A percentile compares a stretch with the other conserved stretches of the same genome.
Evolutionary conservation across 2,329 filamentous ascomycete genomes (phyloP).

Genomic region (Colletotrichum salicis): DNA sequence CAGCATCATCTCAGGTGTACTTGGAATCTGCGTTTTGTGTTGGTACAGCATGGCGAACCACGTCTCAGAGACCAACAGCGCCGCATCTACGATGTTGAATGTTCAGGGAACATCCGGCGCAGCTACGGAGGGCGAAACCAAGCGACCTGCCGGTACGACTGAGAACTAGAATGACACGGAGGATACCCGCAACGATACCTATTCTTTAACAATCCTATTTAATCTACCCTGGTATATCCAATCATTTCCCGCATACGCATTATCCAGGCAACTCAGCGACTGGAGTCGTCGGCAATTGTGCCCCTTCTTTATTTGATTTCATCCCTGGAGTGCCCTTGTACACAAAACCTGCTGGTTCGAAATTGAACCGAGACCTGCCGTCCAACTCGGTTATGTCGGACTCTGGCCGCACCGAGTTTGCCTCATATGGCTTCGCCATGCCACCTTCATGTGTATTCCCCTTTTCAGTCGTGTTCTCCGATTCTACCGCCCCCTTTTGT

Average conservation of each 20-base stretch:
- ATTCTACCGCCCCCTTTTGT: not conserved
- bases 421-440: not conserved
- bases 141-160: too few species aligned
- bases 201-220: not conserved
- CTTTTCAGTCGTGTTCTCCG: not conserved
- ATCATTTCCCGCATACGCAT: not conserved
- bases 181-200: not conserved
- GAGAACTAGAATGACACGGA: constrained; percentile 44
- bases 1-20: constrained; percentile 73
- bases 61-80: too few species aligned
- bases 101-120: too few species aligned
- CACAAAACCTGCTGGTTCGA: not conserved
- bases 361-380: not conserved
- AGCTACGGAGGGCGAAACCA: too few species aligned
- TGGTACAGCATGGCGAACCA: constrained; percentile 68
- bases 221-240: not conserved
- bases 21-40: constrained; percentile 74
- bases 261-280: not conserved
- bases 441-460: not conserved
- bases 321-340: not conserved
- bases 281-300: not conserved
- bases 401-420: not conserved
- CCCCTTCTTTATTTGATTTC: not conserved
- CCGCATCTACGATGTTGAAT: too few species aligned
- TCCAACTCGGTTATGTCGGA: not conserved